Evolutionary conservation across 2,329 filamentous ascomycete genomes (phyloP).

Genomic region (Botrytis tulipae): DNA sequence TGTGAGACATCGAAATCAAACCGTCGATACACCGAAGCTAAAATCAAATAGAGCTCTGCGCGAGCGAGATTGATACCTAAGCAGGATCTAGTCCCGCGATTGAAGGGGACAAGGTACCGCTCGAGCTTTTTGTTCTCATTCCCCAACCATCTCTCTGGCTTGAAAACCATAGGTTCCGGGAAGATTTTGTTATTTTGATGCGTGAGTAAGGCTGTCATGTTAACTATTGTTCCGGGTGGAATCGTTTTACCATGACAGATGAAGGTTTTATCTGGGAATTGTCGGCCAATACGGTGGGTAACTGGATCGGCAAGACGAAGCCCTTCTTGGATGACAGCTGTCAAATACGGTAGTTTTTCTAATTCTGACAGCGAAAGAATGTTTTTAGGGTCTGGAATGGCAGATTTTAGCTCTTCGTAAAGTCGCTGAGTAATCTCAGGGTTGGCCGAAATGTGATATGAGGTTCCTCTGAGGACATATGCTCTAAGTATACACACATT

Average conservation of each 20-base stretch:
- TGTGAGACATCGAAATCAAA: slow-evolving; percentile 9
- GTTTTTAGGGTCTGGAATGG: slow-evolving; percentile 8
- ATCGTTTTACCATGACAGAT: slow-evolving; percentile 7
- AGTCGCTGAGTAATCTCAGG: slow-evolving; percentile 35
- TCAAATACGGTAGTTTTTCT: slow-evolving; percentile 32
- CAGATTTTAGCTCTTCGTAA: slow-evolving; percentile 37
- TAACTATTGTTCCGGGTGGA: slow-evolving; percentile 39
- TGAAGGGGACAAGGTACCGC: slow-evolving; percentile 34
- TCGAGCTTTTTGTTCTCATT: slow-evolving; percentile 31
- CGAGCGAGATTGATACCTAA: slow-evolving; percentile 36
- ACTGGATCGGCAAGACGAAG: slow-evolving; percentile 25
- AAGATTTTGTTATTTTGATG: slow-evolving; percentile 39
- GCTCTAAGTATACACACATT: slow-evolving; percentile 5
- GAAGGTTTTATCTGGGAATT: neutral
- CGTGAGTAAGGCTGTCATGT: slow-evolving; percentile 40
- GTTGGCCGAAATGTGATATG: slow-evolving; percentile 41
- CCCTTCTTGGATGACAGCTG: slow-evolving; percentile 37
- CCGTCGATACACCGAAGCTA: slow-evolving; percentile 25
- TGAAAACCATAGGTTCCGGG: slow-evolving; percentile 29
- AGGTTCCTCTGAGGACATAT: slow-evolving; percentile 37
- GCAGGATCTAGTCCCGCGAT: slow-evolving; percentile 33
- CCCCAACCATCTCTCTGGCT: slow-evolving; percentile 43
- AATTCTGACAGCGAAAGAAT: slow-evolving; percentile 10
- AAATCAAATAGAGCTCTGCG: slow-evolving; percentile 36
- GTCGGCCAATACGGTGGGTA: slow-evolving; percentile 5